A percentile compares a stretch with the other conserved stretches of the same genome.
Conservation (phyloP, 805 yeast species). For the Myxozyma monticola region DNA sequence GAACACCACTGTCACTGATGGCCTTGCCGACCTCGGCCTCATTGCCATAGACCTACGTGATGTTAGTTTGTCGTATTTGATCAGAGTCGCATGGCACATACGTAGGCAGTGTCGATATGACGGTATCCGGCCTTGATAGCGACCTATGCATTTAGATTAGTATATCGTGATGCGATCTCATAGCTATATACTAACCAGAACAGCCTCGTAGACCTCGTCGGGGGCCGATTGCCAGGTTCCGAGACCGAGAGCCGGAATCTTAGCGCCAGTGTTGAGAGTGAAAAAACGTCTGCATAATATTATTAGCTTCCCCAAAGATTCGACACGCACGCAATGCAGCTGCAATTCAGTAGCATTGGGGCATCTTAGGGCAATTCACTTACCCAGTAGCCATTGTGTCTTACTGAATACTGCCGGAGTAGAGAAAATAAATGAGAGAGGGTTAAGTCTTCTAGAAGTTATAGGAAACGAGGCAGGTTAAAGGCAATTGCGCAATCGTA, state of each 20-base stretch:
- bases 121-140: conserved; percentile 64
- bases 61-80: neutral
- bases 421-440: neutral
- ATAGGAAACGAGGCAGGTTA: neutral
- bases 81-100: conserved; percentile 4
- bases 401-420: neutral
- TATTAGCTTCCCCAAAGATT: neutral
- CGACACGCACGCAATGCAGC: neutral
- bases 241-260: conserved; percentile 67
- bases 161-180: neutral
- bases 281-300: conserved; percentile 31
- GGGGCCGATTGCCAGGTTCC: conserved; percentile 71
- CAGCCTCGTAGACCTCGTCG: conserved; percentile 57
- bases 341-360: neutral
- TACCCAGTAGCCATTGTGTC: conserved; percentile 25
- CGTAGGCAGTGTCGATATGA: conserved; percentile 74
- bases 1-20: conserved; percentile 48
- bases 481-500: neutral
- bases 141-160: neutral
- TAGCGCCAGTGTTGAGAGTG: conserved; percentile 58
- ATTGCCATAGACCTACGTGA: conserved; percentile 50
- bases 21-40: conserved; percentile 62
- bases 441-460: neutral
- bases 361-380: neutral
- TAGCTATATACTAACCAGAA: conserved; percentile 36